Conservation (phyloP, 345 rosid genomes). For the Salix udensis region DNA sequence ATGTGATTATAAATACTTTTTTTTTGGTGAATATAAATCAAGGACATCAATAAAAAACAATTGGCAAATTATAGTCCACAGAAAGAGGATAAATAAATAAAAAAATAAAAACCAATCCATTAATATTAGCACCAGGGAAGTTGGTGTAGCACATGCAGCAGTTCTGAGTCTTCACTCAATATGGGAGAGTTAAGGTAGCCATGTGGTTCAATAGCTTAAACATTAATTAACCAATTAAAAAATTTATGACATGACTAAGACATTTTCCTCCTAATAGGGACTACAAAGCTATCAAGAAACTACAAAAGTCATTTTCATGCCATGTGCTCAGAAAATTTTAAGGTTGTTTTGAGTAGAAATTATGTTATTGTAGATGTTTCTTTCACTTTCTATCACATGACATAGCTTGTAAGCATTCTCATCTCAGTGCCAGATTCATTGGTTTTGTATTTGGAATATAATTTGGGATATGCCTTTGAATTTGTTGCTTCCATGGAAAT, state of each 20-base stretch:
- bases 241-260: background rate
- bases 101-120: background rate
- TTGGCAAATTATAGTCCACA: too few species aligned
- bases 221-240: background rate
- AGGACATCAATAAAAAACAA: too few species aligned
- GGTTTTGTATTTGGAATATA: too few species aligned
- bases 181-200: background rate
- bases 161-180: background rate
- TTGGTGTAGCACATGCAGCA: background rate
- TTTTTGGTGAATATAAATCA: too few species aligned
- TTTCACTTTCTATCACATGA: background rate
- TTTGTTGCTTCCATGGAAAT: background rate
- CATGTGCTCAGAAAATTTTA: background rate
- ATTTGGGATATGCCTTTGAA: background rate
- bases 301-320: slow-evolving; percentile 17
- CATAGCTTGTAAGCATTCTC: too few species aligned
- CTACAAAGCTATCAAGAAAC: background rate
- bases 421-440: too few species aligned
- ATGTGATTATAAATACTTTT: too few species aligned
- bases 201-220: slow-evolving; percentile 10
- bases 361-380: background rate
- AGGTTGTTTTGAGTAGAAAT: background rate
- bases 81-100: too few species aligned
- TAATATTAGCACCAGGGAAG: background rate
- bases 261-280: background rate